phyloP scores from a whole-genome alignment of 1,139 yeast genomes.

The Groenewaldozyma auringiensis region DNA sequence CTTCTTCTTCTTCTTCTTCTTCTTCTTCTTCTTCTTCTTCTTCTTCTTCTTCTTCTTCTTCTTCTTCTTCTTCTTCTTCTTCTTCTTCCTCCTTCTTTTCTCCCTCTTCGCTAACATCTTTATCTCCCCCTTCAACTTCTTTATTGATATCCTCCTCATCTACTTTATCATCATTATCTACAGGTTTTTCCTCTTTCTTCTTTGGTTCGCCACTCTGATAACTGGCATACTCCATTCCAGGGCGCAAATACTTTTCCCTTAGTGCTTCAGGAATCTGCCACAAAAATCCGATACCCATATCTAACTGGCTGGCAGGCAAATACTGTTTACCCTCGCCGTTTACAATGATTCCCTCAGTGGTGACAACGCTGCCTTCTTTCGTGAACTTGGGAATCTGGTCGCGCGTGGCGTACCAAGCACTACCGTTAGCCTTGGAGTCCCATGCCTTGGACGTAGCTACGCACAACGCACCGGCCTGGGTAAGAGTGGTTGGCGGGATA shows the following conservation, averaged over 20 bases:
- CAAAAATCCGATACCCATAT: slow-evolving; percentile 81
- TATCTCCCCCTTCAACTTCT: slow-evolving; percentile 10
- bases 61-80: slow-evolving; percentile 6
- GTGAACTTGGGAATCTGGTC: slow-evolving; percentile 59
- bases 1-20: slow-evolving; percentile 6
- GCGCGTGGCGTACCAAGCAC: slow-evolving; percentile 79
- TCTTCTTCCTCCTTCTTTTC: slow-evolving; percentile 9
- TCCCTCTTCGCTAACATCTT: slow-evolving; percentile 8
- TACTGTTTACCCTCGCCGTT: slow-evolving; percentile 48
- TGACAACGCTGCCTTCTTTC: slow-evolving; percentile 54
- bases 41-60: slow-evolving; percentile 4
- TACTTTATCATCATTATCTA: slow-evolving; percentile 6
- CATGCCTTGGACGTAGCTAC: slow-evolving; percentile 74
- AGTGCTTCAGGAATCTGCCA: slow-evolving; percentile 62
- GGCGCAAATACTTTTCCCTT: slow-evolving; percentile 37
- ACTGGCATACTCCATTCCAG: slow-evolving; percentile 10
- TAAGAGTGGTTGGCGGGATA: slow-evolving; percentile 75
- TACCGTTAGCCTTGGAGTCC: slow-evolving; percentile 72
- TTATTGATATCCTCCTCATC: slow-evolving; percentile 8
- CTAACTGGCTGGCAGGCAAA: slow-evolving; percentile 76
- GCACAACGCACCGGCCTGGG: slow-evolving; percentile 84
- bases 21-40: slow-evolving; percentile 6
- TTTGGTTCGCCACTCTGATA: slow-evolving; percentile 4
- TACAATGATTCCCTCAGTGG: slow-evolving; percentile 55
- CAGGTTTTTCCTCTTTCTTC: slow-evolving; percentile 8